Evolutionary conservation across 225 moss, liverwort and hornwort species (phyloP), one percentile per base, ranked within the genome.

Genomic region (Physcomitrellopsis africana): DNA sequence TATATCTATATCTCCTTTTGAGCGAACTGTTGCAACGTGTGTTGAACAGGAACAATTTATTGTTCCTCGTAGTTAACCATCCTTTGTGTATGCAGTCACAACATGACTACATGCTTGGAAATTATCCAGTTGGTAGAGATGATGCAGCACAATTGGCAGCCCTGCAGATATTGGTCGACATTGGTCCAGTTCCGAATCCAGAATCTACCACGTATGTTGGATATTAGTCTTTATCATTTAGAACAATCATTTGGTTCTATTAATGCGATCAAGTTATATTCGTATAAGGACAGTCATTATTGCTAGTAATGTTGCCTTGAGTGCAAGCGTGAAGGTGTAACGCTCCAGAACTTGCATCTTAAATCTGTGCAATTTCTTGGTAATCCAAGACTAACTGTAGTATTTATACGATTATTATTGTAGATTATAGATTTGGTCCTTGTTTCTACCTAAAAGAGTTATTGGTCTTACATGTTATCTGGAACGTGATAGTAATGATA

Each of bases 71-170:
- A 29, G 20, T 72, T 72, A 72, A 58, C 46, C 22, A 61, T 54
- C 23, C 24, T 71, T 53, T 71, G 45, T 72, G 24, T 61, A 42
- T 79, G 88, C 93, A 95, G 95, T 93, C 95, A 65, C 95, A 93
- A 77, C 95, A 96, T 81, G 95, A 96, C 75, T 96, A 96, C 72
- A 91, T 90, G 84, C 85, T 96, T 18, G 95, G 95, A 22, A 95
- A 95, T 68, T 95, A 95, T 72, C 95, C 95, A 67, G 95, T 95
- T 52, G 95, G 93, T 16, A 81, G 95, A 73, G 95, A 95, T 42
- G 95, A 95, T 84, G 95, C 95, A 67, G 93, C 88, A 11, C 95
- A 95, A 79, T 72, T 95, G 56, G 95, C 93, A 82, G 93, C 95
- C 11, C 76, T 95, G 82, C 95, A 95, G 73, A 93, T 95, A 81